Percentiles rank a stretch among this genome's conserved stretches.
phyloP scores from a whole-genome alignment of 306 rosid genomes.

The Prunus campanulata region DNA sequence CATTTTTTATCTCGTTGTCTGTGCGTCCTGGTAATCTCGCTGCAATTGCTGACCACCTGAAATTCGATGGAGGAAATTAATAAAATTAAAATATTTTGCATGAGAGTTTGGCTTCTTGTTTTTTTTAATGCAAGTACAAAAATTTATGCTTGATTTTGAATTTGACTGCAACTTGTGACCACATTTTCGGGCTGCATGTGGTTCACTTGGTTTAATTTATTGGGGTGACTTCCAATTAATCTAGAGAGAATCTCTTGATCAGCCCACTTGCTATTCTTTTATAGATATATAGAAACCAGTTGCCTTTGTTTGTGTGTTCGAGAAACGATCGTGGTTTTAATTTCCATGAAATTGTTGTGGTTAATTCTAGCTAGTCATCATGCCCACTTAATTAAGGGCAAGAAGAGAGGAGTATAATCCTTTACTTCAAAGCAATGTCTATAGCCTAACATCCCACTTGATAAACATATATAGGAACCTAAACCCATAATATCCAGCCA shows the following conservation, averaged over 20 bases:
- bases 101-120: background rate
- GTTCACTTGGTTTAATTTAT: background rate
- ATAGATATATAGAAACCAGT: background rate
- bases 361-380: too few species aligned
- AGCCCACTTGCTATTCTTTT: constrained; percentile 15
- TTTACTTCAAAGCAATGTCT: too few species aligned
- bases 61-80: background rate
- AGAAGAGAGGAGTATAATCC: background rate
- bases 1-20: constrained; percentile 89
- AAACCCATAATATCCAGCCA: too few species aligned
- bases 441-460: too few species aligned
- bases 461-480: too few species aligned
- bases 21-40: constrained; percentile 88
- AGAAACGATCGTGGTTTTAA: background rate
- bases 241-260: constrained; percentile 36
- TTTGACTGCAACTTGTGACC: constrained; percentile 4
- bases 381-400: too few species aligned
- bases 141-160: background rate
- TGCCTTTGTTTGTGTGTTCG: constrained; percentile 3
- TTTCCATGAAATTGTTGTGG: too few species aligned
- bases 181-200: constrained; percentile 32
- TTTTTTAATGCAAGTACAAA: background rate
- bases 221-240: constrained; percentile 21
- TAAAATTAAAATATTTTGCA: background rate
- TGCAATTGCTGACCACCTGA: constrained; percentile 97